phyloP scores from a whole-genome alignment of 306 rosid genomes.

The Spatholobus suberectus region DNA sequence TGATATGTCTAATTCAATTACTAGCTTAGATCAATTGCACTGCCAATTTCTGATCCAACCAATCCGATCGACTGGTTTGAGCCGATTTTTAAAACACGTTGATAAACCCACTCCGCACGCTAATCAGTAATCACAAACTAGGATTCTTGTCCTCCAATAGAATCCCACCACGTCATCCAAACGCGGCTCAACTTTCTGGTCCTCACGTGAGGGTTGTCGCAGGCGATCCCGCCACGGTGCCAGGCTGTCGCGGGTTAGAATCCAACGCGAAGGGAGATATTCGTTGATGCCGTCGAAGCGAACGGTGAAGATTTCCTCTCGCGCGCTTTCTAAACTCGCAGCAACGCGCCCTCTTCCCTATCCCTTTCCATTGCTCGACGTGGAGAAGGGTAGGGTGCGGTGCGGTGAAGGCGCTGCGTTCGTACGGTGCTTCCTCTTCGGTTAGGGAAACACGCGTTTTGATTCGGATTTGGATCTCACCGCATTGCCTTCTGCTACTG shows the following conservation, averaged over 20 bases:
- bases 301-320: slow-evolving; percentile 45
- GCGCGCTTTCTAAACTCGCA: background rate
- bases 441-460: background rate
- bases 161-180: background rate
- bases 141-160: background rate
- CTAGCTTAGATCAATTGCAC: too few relatives aligned
- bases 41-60: too few relatives aligned
- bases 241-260: slow-evolving; percentile 49
- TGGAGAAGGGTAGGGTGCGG: slow-evolving; percentile 3
- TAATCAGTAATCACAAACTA: background rate
- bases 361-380: slow-evolving; percentile 31
- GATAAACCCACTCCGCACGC: too few relatives aligned
- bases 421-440: slow-evolving; percentile 3
- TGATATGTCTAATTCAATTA: too few relatives aligned
- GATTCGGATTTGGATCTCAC: background rate
- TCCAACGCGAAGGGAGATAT: slow-evolving; percentile 34
- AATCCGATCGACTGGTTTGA: too few relatives aligned
- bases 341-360: background rate
- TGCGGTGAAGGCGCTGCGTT: background rate
- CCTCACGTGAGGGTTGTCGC: background rate
- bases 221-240: slow-evolving; percentile 24
- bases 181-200: background rate
- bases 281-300: background rate
- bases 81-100: too few relatives aligned
- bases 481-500: slow-evolving; percentile 33